These are phyloP conservation scores for Lenzites betulinus DNA, from an alignment of 768 basidiomycete genomes.

Conservation along the genomic window DNA sequence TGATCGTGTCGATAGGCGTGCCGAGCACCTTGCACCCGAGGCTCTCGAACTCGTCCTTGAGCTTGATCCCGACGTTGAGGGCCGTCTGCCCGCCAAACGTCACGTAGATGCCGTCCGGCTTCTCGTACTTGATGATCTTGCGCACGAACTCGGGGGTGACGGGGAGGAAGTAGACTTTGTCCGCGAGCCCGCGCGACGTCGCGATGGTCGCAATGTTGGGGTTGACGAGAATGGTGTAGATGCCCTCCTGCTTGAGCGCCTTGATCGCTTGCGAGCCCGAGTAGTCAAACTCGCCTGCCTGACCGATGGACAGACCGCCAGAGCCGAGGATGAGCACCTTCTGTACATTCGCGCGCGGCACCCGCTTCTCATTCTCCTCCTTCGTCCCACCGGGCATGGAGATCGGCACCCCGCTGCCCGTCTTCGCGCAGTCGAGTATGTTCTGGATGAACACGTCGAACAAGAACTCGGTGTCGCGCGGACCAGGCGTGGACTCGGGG, in stretches of 20 bases:
- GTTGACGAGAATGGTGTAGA: conserved; percentile 98
- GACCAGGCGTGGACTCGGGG: conserved; percentile 95
- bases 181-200: conserved; percentile 94
- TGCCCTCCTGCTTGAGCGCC: conserved; percentile 97
- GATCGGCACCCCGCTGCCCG: conserved; percentile 56
- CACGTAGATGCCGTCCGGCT: conserved; percentile 98
- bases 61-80: conserved; percentile 93
- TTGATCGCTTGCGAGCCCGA: conserved; percentile 99
- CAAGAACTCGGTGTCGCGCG: conserved; percentile 97
- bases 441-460: conserved; percentile 97
- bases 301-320: conserved; percentile 96
- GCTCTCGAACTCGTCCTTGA: conserved; percentile 92
- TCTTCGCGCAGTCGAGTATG: conserved; percentile 70
- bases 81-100: conserved; percentile 99
- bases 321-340: conserved; percentile 98
- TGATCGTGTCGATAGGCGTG: conserved; percentile 96
- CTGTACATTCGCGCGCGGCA: conserved; percentile 73
- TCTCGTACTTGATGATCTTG: conserved; percentile 98
- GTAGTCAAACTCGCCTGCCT: conserved; percentile 99
- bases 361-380: conserved; percentile 76
- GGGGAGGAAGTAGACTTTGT: conserved; percentile 99
- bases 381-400: conserved; percentile 78
- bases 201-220: conserved; percentile 99
- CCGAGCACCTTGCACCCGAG: conserved; percentile 94
- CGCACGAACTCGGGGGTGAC: conserved; percentile 97